Evolutionary conservation across 1,284 basidiomycete species (phyloP).

Genomic region (Phellinidium pouzarii): DNA sequence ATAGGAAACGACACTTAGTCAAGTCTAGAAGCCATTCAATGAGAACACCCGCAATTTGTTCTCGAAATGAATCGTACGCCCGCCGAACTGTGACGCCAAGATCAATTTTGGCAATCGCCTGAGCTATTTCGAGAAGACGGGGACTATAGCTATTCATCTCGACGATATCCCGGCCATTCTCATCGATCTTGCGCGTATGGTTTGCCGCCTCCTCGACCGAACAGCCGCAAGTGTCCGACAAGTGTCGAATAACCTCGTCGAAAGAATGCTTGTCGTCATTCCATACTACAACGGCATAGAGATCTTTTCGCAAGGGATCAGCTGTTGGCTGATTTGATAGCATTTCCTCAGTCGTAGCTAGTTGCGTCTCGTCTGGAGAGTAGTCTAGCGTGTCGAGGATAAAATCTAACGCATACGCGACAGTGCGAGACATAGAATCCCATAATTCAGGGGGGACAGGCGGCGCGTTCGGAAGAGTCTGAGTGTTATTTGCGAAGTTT

Average conservation of each 20-base stretch:
- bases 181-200: conserved; percentile 68
- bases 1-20: conserved; percentile 60
- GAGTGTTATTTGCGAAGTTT: conserved; percentile 23
- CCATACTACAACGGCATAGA: conserved; percentile 87
- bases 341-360: conserved; percentile 64
- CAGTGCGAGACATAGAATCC: conserved; percentile 65
- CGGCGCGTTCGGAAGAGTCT: conserved; percentile 41
- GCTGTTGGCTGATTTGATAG: conserved; percentile 66
- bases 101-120: conserved; percentile 82
- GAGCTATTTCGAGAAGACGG: conserved; percentile 74
- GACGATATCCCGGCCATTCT: conserved; percentile 81
- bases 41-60: conserved; percentile 78
- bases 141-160: conserved; percentile 67
- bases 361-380: conserved; percentile 72
- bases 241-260: conserved; percentile 79
- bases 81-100: conserved; percentile 86
- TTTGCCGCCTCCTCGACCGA: conserved; percentile 58
- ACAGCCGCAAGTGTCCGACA: conserved; percentile 61
- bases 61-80: conserved; percentile 85
- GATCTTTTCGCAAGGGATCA: conserved; percentile 71
- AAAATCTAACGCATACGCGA: conserved; percentile 78
- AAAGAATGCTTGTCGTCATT: conserved; percentile 98
- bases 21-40: conserved; percentile 86
- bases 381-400: conserved; percentile 81
- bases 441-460: conserved; percentile 58